These are phyloP conservation scores for Lenzites betulinus DNA, from an alignment of 768 basidiomycete species.

Conservation along the genomic window DNA sequence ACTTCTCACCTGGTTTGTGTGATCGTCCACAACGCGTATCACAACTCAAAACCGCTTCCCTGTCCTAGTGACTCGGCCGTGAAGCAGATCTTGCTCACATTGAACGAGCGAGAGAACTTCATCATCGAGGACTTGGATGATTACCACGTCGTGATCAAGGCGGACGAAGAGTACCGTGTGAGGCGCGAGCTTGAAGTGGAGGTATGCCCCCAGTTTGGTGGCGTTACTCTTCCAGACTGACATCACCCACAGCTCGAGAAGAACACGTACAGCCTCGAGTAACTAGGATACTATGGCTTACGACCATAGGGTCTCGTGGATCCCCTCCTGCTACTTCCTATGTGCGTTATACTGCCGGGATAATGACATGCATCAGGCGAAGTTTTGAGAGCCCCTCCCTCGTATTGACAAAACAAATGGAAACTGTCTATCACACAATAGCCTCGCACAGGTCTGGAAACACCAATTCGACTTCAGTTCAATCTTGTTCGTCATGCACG, in stretches of 20 bases:
- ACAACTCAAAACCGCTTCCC: not conserved
- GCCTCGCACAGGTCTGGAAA: no score
- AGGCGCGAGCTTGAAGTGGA: slow-evolving; percentile 73
- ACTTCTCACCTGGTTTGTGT: slow-evolving; percentile 63
- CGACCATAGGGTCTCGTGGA: no score
- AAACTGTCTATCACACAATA: no score
- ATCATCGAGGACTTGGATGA: slow-evolving; percentile 89
- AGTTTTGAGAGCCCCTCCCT: no score
- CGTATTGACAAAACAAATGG: no score
- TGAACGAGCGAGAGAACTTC: slow-evolving; percentile 81
- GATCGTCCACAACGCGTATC: not conserved
- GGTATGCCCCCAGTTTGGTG: slow-evolving; percentile 42
- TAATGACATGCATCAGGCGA: no score
- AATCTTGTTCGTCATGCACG: no score
- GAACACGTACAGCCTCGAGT: slow-evolving; percentile 79
- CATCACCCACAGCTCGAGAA: slow-evolving; percentile 65
- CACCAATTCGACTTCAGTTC: no score
- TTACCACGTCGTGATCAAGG: slow-evolving; percentile 79
- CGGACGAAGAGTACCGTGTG: slow-evolving; percentile 77
- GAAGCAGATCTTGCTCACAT: slow-evolving; percentile 79
- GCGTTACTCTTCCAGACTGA: slow-evolving; percentile 1
- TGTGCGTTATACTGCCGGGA: no score
- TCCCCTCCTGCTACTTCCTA: no score
- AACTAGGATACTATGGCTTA: not conserved
- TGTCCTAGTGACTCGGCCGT: slow-evolving; percentile 76